Percentiles rank a stretch among this genome's conserved stretches.
These are phyloP conservation scores for Aspergillus cristatus DNA, from an alignment of 495 filamentous ascomycete genomes.

Conservation along the genomic window DNA sequence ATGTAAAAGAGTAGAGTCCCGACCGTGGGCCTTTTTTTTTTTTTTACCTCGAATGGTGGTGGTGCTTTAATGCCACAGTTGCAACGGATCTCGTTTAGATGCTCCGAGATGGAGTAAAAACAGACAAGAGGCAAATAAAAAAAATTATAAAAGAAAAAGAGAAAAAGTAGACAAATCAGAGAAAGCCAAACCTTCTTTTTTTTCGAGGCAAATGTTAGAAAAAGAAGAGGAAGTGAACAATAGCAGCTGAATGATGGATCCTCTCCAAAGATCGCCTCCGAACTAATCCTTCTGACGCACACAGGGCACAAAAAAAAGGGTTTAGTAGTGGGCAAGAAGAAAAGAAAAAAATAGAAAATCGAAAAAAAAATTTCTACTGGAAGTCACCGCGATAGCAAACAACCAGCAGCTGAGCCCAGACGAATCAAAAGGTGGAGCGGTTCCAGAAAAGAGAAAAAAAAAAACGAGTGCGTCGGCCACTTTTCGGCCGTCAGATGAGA, in stretches of 20 bases:
- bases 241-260: constrained; percentile 21
- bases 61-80: no score
- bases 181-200: constrained; percentile 5
- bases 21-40: no score
- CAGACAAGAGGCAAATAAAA: no score
- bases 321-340: no score
- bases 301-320: no score
- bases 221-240: constrained; percentile 5
- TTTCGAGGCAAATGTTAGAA: constrained; percentile 3
- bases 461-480: constrained; percentile 11
- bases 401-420: constrained; percentile 16
- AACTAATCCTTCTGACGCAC: constrained; percentile 14
- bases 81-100: no score
- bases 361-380: constrained; percentile 3
- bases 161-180: no score
- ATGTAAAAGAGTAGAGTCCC: no score
- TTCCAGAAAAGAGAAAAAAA: constrained; percentile 12
- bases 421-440: constrained; percentile 18
- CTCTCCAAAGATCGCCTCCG: constrained; percentile 13
- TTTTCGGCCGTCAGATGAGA: constrained; percentile 12
- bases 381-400: no score
- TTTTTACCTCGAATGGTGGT: no score
- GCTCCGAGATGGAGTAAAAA: no score
- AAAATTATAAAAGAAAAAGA: no score
- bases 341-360: constrained; percentile 2